Evolutionary conservation across 768 basidiomycete genomes (phyloP), one percentile per base, ranked within the genome.

Genomic region (Hericium alpestre): DNA sequence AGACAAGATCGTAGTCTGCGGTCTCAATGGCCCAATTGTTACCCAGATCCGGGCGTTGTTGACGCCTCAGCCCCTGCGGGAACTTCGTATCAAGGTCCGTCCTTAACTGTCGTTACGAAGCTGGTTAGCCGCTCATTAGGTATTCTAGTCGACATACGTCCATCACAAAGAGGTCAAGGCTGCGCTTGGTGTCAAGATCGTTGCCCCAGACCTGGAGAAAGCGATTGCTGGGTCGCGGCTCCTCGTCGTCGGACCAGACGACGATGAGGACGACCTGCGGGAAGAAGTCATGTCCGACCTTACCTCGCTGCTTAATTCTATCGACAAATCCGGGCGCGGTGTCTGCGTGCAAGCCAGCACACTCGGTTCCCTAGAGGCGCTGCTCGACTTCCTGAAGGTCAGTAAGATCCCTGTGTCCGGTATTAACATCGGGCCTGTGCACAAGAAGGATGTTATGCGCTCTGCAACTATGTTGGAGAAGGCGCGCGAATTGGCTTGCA

Each of bases 311-410:
- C 76, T 92, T 56, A 87, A 89, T 64, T 93, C 84, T 63, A 88
- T 97, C 66, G 93, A 95, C 74, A 94, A 93, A 71, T 87, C 87
- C 4, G 95, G 93, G n/a, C 84, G 86, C 32, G 96, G 96, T 61
- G 95, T 99, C 58, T 96, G 90, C 65, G 96, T 99, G 11, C 96
- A 98, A 69, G 92, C 96, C 4, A 93, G 90, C 54, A 99, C 96
- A 4, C 81, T 99, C 41, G 96, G 96, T 58, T 96, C 96, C 12
- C 79, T 99, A 40, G 96, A 99, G 70, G 96, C 96, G 1, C 75
- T 99, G 56, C 78, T 99, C 51, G 95, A 97, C 63, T 98, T 98
- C 84, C 76, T 99, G 67, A 89, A 90, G 72, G 74, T 75, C 55
- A 93, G 89, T 80, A 95, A 98, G 74, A 98, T 98, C 61, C 95